These are phyloP conservation scores for Didymella keratinophila DNA, from an alignment of 2,329 filamentous ascomycete species.

Conservation along the genomic window DNA sequence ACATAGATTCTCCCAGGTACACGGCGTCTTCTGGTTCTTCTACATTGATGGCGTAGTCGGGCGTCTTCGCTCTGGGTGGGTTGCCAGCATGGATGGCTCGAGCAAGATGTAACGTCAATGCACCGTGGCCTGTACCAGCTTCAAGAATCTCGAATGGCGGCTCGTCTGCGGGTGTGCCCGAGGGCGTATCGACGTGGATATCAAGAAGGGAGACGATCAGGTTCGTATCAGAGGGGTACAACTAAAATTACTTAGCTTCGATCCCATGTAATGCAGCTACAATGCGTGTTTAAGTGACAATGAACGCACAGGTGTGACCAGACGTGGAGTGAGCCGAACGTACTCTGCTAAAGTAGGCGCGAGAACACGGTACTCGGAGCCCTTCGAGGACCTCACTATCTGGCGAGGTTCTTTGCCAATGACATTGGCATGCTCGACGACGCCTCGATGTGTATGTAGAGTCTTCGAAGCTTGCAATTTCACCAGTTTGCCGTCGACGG, in stretches of 20 bases:
- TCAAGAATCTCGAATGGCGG: slow-evolving; percentile 77
- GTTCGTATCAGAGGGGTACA: slow-evolving; percentile 78
- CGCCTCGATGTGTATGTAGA: slow-evolving; percentile 57
- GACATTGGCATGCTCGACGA: slow-evolving; percentile 62
- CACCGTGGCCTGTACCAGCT: slow-evolving; percentile 85
- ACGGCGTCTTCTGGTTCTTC: slow-evolving; percentile 41
- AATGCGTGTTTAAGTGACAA: background rate
- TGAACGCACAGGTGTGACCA: slow-evolving; percentile 74
- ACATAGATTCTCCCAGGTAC: slow-evolving; percentile 43
- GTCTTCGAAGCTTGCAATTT: slow-evolving; percentile 48
- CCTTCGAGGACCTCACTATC: slow-evolving; percentile 63
- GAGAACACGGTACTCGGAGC: slow-evolving; percentile 63
- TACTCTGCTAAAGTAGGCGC: slow-evolving; percentile 77
- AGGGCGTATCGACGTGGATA: slow-evolving; percentile 64
- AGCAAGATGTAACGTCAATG: slow-evolving; percentile 76
- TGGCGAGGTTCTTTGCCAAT: slow-evolving; percentile 70
- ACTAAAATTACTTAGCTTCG: slow-evolving; percentile 52
- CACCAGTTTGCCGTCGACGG: slow-evolving; percentile 50
- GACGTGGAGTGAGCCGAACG: slow-evolving; percentile 69
- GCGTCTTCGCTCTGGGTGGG: slow-evolving; percentile 55
- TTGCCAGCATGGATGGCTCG: slow-evolving; percentile 80
- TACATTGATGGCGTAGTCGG: slow-evolving; percentile 23
- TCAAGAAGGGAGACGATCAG: slow-evolving; percentile 80
- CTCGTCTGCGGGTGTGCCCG: slow-evolving; percentile 42
- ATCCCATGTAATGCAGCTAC: background rate